phyloP scores from a whole-genome alignment of 2,329 filamentous ascomycete genomes.

The Botryotinia convoluta region DNA sequence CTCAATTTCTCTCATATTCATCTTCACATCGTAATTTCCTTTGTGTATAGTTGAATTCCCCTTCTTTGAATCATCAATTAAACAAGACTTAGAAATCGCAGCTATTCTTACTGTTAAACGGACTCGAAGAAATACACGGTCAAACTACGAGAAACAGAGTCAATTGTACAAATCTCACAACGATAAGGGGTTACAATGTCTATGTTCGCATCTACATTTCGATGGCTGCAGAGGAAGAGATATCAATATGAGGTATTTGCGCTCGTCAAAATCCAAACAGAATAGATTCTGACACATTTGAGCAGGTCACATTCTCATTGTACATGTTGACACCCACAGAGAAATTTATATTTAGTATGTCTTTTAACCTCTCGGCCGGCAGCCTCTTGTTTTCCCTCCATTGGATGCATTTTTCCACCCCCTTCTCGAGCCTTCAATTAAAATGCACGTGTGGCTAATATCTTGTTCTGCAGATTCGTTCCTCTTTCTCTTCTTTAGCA shows the following conservation, averaged over 20 bases:
- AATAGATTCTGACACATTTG: slow-evolving; percentile 61
- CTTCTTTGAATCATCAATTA: neutral
- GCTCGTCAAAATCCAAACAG: neutral
- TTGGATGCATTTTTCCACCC: neutral
- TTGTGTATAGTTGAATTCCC: neutral
- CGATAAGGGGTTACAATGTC: slow-evolving; percentile 31
- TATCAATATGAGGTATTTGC: slow-evolving; percentile 78
- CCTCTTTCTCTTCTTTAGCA: slow-evolving; percentile 82
- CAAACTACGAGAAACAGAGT: neutral
- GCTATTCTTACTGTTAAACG: neutral
- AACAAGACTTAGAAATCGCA: no score
- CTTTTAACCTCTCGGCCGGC: neutral
- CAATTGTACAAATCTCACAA: neutral
- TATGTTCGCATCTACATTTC: slow-evolving; percentile 50
- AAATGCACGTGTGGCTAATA: slow-evolving; percentile 3
- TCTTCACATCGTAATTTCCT: neutral
- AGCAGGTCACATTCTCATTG: slow-evolving; percentile 91
- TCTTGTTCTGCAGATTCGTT: slow-evolving; percentile 67
- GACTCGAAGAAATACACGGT: neutral
- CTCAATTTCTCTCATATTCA: neutral
- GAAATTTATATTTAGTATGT: slow-evolving; percentile 94
- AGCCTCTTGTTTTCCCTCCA: neutral
- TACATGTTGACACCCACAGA: slow-evolving; percentile 98
- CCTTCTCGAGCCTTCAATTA: neutral
- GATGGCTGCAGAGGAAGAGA: slow-evolving; percentile 90